Percentiles rank a stretch among this genome's conserved stretches.
Conservation (phyloP, 768 basidiomycete genomes). For the Pholiota molesta region DNA sequence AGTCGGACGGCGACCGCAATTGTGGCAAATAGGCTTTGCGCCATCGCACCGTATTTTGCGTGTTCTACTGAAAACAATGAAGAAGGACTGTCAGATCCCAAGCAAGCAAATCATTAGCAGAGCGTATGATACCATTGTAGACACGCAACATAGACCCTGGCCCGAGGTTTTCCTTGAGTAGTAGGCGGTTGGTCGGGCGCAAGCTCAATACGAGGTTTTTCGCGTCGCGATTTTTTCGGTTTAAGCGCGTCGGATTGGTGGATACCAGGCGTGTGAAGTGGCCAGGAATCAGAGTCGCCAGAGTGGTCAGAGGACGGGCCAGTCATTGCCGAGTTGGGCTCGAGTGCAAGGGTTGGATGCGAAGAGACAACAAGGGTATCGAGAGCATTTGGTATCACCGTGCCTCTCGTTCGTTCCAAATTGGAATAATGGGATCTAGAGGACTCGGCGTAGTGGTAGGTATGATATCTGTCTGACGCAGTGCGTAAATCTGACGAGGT, state of each 20-base stretch:
- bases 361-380: background rate
- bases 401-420: background rate
- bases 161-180: slow-evolving; percentile 76
- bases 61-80: slow-evolving; percentile 52
- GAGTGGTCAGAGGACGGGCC: slow-evolving; percentile 26
- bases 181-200: slow-evolving; percentile 80
- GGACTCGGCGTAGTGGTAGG: background rate
- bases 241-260: slow-evolving; percentile 17
- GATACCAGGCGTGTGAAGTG: slow-evolving; percentile 8
- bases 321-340: slow-evolving; percentile 18
- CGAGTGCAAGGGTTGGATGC: background rate
- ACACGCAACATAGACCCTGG: slow-evolving; percentile 80
- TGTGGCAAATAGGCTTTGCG: slow-evolving; percentile 74
- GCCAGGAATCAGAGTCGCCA: slow-evolving; percentile 26
- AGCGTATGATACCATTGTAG: slow-evolving; percentile 61
- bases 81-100: background rate
- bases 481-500: background rate
- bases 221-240: slow-evolving; percentile 49
- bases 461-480: background rate
- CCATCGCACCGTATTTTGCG: slow-evolving; percentile 87
- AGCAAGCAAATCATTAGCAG: slow-evolving; percentile 4
- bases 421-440: background rate
- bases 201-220: slow-evolving; percentile 65
- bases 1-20: slow-evolving; percentile 60
- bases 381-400: background rate